Evolutionary conservation across 345 rosid genomes (phyloP).

Genomic region (Lumnitzera littorea): DNA sequence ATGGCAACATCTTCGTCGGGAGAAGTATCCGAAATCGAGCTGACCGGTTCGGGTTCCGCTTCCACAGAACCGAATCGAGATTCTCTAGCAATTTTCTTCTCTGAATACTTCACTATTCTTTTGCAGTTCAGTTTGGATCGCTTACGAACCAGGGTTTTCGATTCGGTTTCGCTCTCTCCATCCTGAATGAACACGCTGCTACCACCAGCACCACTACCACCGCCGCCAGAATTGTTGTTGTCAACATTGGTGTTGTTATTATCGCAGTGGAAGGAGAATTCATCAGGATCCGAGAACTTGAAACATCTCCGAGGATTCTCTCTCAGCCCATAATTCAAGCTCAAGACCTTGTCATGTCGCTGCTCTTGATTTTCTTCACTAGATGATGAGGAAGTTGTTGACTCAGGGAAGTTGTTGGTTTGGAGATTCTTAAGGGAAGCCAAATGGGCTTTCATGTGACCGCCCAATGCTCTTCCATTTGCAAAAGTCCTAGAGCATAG

Average conservation of each 20-base stretch:
- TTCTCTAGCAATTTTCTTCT: neutral
- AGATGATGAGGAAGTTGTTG: constrained; percentile 39
- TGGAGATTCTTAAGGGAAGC: constrained; percentile 30
- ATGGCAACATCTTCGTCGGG: constrained; percentile 79
- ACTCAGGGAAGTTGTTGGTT: constrained; percentile 16
- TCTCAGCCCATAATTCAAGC: constrained; percentile 37
- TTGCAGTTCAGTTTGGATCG: constrained; percentile 39
- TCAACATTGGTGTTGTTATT: too few relatives aligned
- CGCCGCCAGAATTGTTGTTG: too few relatives aligned
- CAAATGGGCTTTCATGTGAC: constrained; percentile 94
- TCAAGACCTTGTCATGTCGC: constrained; percentile 18
- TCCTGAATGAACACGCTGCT: constrained; percentile 41
- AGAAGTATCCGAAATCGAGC: constrained; percentile 66
- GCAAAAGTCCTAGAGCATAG: constrained; percentile 70
- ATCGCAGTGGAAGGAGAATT: too few relatives aligned
- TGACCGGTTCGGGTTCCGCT: constrained; percentile 58
- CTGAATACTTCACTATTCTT: constrained; percentile 11
- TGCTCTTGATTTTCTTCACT: constrained; percentile 27
- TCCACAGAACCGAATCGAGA: neutral
- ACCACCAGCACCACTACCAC: constrained; percentile 12
- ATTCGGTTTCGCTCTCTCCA: constrained; percentile 76
- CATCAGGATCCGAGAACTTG: constrained; percentile 54
- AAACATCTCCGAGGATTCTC: constrained; percentile 69
- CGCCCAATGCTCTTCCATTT: constrained; percentile 88
- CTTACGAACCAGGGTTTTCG: constrained; percentile 50